Evolutionary conservation across 106 monocot genomes (phyloP).

Genomic region (Agapanthus africanus): DNA sequence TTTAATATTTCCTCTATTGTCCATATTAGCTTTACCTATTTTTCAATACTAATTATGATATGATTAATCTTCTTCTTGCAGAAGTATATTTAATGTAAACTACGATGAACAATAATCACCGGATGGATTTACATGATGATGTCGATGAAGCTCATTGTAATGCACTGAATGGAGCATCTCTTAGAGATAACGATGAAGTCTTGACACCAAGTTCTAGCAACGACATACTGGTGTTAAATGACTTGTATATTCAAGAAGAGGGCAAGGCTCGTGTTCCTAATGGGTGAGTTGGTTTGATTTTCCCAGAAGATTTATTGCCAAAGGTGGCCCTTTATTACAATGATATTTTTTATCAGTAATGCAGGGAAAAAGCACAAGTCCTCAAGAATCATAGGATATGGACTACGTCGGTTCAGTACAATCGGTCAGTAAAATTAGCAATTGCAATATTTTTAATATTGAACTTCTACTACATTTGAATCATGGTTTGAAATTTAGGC

Average conservation of each 20-base stretch:
- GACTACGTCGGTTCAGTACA: slow-evolving; percentile 76
- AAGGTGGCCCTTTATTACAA: neutral
- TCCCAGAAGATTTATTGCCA: neutral
- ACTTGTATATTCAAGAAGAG: slow-evolving; percentile 25
- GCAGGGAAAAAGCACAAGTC: slow-evolving; percentile 32
- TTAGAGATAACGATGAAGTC: slow-evolving; percentile 7
- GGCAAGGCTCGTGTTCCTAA: slow-evolving; percentile 16
- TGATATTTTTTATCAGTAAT: slow-evolving; percentile 11
- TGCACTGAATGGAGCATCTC: slow-evolving; percentile 4
- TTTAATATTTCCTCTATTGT: neutral
- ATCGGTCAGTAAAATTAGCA: slow-evolving; percentile 39
- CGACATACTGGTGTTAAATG: slow-evolving; percentile 21
- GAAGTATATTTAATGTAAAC: slow-evolving; percentile 9
- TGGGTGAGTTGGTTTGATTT: slow-evolving; percentile 14
- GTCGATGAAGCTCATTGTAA: slow-evolving; percentile 8
- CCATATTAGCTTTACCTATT: neutral
- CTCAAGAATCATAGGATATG: slow-evolving; percentile 57
- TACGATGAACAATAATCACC: slow-evolving; percentile 9
- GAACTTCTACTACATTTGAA: neutral
- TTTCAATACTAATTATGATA: neutral
- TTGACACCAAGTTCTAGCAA: slow-evolving; percentile 14
- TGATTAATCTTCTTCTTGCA: neutral
- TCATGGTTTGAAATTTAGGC: neutral
- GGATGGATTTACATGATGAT: neutral
- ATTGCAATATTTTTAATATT: neutral